Base-by-base conservation (phyloP, 1,139 yeast species). In the Pichia sp. region DNA sequence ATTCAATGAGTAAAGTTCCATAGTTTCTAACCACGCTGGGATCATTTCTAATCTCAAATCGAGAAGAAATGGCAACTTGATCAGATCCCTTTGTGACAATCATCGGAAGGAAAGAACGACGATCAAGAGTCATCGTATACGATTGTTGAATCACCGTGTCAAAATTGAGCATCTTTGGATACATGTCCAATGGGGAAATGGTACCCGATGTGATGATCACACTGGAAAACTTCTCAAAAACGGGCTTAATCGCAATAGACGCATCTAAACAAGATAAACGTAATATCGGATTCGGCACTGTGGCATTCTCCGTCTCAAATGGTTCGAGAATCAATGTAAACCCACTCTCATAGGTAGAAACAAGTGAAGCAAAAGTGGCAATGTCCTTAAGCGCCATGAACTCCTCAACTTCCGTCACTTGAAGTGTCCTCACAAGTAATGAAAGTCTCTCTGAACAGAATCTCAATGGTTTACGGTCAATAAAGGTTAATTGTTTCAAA, bases 201-300 rank as follows among this genome's bases (percentile, higher is more conserved):
- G 99, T 91, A 50, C 99, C 99, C 1, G 96, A 85, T 0, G 99
- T 91, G 44, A 91, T 91, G 42, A 91, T 82, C 12, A 91, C 95
- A 0, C 96, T 82, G n/a, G 86, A 78, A 55, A 91, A 91, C 44
- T 91, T 69, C 35, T 91, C 97, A 66, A 91, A 91, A 0, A 91
- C 91, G 0, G 99, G 98, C 55, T 87, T 91, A 48, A 91, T 91
- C 4, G 98, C 98, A 49, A 93, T 93, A 0, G 96, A 87, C 0
- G 98, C 98, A 63, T 91, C 99, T 34, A 93, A 66, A 63, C 99
- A 91, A 0, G 96, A 80, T 54, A 91, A 87, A 54, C 93, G 81
- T 51, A 93, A 63, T n/a, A 91, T 83, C 1, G 99, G 99, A 55
- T 91, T 93, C 1, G 99, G 98, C 14, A 93, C 98, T 0, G 96